These are phyloP conservation scores for Trichoderma pleuroti DNA, from an alignment of 2,329 filamentous ascomycete genomes.

Conservation along the genomic window DNA sequence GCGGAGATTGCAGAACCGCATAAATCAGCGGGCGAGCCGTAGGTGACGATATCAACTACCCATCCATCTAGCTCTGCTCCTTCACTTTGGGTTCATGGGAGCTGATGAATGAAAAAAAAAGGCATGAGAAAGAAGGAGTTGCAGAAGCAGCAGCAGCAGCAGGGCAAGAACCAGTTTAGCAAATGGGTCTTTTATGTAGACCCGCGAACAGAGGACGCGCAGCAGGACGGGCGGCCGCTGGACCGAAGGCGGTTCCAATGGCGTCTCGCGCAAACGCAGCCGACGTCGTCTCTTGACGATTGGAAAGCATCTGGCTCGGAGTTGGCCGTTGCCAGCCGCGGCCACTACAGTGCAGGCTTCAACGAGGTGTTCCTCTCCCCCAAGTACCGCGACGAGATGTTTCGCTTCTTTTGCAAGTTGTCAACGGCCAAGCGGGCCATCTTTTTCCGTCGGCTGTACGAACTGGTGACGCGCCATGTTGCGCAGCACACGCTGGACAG, in stretches of 20 bases:
- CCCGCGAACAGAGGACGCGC: not conserved
- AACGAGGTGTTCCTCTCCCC: not conserved
- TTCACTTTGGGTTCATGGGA: not conserved
- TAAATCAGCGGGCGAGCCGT: conserved; percentile 21
- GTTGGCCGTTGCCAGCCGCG: not conserved
- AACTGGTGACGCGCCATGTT: not conserved
- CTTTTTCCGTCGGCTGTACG: conserved; percentile 6
- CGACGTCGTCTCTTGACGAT: not conserved
- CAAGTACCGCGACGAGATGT: not conserved
- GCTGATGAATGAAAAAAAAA: not conserved
- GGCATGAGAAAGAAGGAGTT: not conserved
- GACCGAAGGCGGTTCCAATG: not conserved
- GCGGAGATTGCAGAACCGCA: conserved; percentile 19
- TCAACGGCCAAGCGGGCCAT: not conserved
- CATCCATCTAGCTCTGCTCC: not conserved
- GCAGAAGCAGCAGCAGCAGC: not conserved
- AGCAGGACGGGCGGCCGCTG: not conserved
- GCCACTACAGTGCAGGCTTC: not conserved
- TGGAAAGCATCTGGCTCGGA: not conserved
- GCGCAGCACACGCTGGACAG: conserved; percentile 1
- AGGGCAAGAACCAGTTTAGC: not conserved
- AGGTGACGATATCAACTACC: not conserved
- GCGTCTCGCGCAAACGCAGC: not conserved
- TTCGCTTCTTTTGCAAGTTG: conserved; percentile 5
- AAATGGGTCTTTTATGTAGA: conserved; percentile 15